Conservation (phyloP, 2,329 filamentous ascomycete species). For the Parasarocladium wereldwijsianum region DNA sequence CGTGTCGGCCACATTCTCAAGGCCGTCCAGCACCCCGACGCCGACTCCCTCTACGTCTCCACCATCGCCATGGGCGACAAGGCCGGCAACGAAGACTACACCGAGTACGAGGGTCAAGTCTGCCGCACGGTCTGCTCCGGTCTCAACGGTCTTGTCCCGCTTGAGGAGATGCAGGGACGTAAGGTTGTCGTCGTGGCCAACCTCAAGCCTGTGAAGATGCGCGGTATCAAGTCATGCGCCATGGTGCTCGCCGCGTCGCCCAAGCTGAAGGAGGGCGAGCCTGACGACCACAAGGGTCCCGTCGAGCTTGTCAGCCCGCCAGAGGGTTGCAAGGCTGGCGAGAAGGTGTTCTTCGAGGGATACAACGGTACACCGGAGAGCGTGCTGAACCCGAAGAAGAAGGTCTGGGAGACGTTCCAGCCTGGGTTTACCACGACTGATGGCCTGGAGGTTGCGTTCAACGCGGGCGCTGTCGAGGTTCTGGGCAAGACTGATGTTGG, state of each 20-base stretch:
- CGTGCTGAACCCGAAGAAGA: constrained; percentile 97
- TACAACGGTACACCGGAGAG: constrained; percentile 89
- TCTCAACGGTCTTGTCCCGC: constrained; percentile 78
- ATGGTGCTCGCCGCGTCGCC: constrained; percentile 96
- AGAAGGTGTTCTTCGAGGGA: constrained; percentile 84
- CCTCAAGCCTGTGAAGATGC: constrained; percentile 98
- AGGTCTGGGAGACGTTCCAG: constrained; percentile 95
- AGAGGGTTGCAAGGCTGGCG: constrained; percentile 62
- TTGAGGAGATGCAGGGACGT: constrained; percentile 93
- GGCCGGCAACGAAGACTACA: constrained; percentile 67
- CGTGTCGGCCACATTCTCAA: constrained; percentile 96
- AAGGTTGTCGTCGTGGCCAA: constrained; percentile 95
- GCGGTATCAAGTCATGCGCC: constrained; percentile 60
- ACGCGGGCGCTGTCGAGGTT: constrained; percentile 62
- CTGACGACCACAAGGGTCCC: constrained; percentile 71
- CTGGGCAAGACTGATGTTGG: constrained; percentile 54
- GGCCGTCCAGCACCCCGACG: constrained; percentile 88
- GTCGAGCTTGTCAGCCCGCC: constrained; percentile 88
- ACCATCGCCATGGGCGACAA: constrained; percentile 91
- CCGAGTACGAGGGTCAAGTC: constrained; percentile 79
- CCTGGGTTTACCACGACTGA: constrained; percentile 89
- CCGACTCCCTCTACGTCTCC: constrained; percentile 88
- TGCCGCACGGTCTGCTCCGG: constrained; percentile 95
- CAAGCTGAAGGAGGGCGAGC: constrained; percentile 65
- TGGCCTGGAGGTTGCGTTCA: constrained; percentile 69